Base-by-base conservation (phyloP, 2,329 filamentous ascomycete species). In the Camptophora hylomeconis region DNA sequence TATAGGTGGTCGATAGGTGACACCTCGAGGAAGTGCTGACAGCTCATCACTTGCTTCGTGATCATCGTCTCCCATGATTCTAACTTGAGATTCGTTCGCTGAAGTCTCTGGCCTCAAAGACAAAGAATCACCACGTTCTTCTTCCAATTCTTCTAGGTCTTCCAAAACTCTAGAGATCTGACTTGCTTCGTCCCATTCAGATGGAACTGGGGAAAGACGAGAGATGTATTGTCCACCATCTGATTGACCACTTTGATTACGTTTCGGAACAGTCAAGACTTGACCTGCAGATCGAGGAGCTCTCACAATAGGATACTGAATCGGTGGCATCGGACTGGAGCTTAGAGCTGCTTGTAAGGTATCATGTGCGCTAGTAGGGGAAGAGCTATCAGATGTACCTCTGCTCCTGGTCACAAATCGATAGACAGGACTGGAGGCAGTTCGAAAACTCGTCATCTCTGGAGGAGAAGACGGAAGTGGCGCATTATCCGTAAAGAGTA, bases 121-220 rank as follows among this genome's bases (percentile, higher is more conserved):
- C 8, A 41, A 26, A 24, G 34, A 37, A 11, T 43, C 38, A 21
- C 39, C 35, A 4, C 41, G 24, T 16, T 45, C 41, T 22, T 44
- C 39, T 4, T 15, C 23, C 11, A 31, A 16, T 12, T 14, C 7
- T 5, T 16, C 29, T 9, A 41, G 26, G 24, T 45, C 40, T 18
- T 41, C 37, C 8, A 26, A 22, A 10, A 26, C 18, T 11, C 29
- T 34, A 17, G 34, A 42, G 17, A 29, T 21, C 17, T 36, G 23
- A 15, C 37, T 40, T 10, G 30, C 47, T 14, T 25, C 8, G 33
- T 24, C 33, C 47, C 49, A 53, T 32, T 54, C 52, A 11, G 61
- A 63, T 2, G 55, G 55, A 4, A 62, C 55, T 6, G 56, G 56
- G 8, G 60, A 63, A 14, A 63, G 44, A 24, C 57, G 53, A 26